A percentile compares a stretch with the other conserved stretches of the same genome.
phyloP scores from a whole-genome alignment of 176 grass and related monocot species.

The Poa pratensis region DNA sequence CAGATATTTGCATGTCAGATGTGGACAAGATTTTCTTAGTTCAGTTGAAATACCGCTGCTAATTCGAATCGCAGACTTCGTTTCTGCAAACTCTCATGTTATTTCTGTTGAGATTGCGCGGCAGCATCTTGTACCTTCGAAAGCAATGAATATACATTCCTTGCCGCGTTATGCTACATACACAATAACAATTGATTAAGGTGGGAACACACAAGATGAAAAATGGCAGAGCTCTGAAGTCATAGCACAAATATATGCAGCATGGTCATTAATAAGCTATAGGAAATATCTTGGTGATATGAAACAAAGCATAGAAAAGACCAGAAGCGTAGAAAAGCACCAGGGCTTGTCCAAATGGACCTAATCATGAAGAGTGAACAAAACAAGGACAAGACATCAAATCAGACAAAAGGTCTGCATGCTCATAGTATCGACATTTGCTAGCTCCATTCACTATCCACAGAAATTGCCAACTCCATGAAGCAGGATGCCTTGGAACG shows the following conservation, averaged over 20 bases:
- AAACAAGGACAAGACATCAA: constrained; percentile 3
- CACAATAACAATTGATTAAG: background rate
- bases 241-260: constrained; percentile 1
- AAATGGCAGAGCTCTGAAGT: background rate
- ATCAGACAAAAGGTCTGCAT: constrained; percentile 23
- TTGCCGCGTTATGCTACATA: constrained; percentile 3
- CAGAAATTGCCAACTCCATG: background rate
- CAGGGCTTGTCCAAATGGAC: constrained; percentile 5
- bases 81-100: constrained; percentile 14
- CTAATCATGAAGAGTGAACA: background rate
- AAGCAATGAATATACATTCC: constrained; percentile 20
- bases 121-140: constrained; percentile 6
- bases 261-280: background rate
- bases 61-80: constrained; percentile 25
- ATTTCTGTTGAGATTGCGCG: background rate
- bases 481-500: background rate
- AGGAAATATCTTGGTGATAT: constrained; percentile 10
- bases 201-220: constrained; percentile 7
- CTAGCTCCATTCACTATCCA: background rate
- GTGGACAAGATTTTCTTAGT: constrained; percentile 42
- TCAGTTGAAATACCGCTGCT: constrained; percentile 41
- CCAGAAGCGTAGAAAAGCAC: background rate
- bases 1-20: constrained; percentile 42
- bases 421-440: constrained; percentile 11
- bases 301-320: constrained; percentile 1